Conservation (phyloP, 371 early-diverging fungal species). For the Circinella minor region DNA sequence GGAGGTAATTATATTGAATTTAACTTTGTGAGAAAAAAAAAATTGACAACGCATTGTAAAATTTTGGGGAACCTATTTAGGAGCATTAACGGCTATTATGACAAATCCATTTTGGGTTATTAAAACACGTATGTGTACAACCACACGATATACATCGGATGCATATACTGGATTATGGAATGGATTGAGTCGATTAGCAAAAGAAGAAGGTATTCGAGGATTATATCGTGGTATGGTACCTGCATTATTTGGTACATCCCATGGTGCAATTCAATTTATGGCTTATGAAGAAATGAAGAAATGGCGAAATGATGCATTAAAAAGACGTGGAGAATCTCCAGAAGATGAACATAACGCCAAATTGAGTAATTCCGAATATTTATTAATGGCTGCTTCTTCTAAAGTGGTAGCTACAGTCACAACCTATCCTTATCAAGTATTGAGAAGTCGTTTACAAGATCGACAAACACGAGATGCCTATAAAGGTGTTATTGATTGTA, state of each 20-base stretch:
- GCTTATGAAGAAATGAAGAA: slow-evolving; percentile 95
- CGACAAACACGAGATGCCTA: slow-evolving; percentile 54
- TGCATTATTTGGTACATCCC: slow-evolving; percentile 88
- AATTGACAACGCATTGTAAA: not conserved
- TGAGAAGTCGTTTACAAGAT: slow-evolving; percentile 86
- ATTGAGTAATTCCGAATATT: slow-evolving; percentile 73
- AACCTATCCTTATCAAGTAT: slow-evolving; percentile 96
- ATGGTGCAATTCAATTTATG: slow-evolving; percentile 97
- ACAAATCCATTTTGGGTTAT: slow-evolving; percentile 96
- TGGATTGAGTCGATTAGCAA: slow-evolving; percentile 66
- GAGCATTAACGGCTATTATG: slow-evolving; percentile 80
- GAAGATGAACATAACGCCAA: slow-evolving; percentile 44
- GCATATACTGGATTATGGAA: slow-evolving; percentile 80
- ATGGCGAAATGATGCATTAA: slow-evolving; percentile 55
- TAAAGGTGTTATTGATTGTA: slow-evolving; percentile 72
- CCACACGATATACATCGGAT: slow-evolving; percentile 60
- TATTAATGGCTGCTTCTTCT: slow-evolving; percentile 85
- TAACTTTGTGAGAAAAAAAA: not conserved
- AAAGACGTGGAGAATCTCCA: slow-evolving; percentile 28
- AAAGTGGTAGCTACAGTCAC: slow-evolving; percentile 86
- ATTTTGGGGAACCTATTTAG: slow-evolving; percentile 26
- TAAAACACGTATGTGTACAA: slow-evolving; percentile 93
- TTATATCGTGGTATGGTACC: slow-evolving; percentile 90
- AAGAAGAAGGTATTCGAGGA: slow-evolving; percentile 83
- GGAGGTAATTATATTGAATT: slow-evolving; percentile 50